Evolutionary conservation across 768 basidiomycete species (phyloP).

Genomic region (Lyophyllum shimeji): DNA sequence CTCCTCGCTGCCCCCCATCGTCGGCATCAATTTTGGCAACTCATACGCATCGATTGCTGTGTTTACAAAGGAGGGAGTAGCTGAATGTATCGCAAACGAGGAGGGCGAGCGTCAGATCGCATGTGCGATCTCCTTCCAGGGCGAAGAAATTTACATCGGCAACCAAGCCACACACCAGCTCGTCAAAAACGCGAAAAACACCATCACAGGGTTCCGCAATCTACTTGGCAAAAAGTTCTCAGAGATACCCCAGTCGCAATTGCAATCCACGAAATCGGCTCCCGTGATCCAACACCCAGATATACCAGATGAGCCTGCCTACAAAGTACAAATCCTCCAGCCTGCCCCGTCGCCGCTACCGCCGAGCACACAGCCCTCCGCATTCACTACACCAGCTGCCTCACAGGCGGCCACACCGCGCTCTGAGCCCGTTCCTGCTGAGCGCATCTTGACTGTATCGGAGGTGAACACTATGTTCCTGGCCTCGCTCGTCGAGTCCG

Average conservation of each 20-base stretch:
- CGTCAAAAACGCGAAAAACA: slow-evolving; percentile 92
- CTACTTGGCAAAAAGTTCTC: slow-evolving; percentile 93
- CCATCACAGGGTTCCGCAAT: slow-evolving; percentile 93
- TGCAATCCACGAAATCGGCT: slow-evolving; percentile 55
- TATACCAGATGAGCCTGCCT: slow-evolving; percentile 70
- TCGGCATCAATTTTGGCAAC: slow-evolving; percentile 97
- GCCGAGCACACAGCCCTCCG: slow-evolving; percentile 43
- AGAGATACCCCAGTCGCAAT: slow-evolving; percentile 60
- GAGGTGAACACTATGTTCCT: slow-evolving; percentile 89
- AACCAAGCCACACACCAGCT: slow-evolving; percentile 93
- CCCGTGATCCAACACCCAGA: slow-evolving; percentile 78
- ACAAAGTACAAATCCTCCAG: slow-evolving; percentile 79
- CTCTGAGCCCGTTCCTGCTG: slow-evolving; percentile 63
- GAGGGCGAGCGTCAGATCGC: slow-evolving; percentile 99
- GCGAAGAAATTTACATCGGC: slow-evolving; percentile 94
- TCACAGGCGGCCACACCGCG: slow-evolving; percentile 72
- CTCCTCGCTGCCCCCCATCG: slow-evolving; percentile 54
- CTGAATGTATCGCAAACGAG: slow-evolving; percentile 97
- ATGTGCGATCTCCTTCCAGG: slow-evolving; percentile 87
- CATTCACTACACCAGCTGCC: slow-evolving; percentile 59
- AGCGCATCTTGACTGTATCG: slow-evolving; percentile 75
- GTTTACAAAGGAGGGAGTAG: slow-evolving; percentile 90
- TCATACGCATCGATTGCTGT: slow-evolving; percentile 94
- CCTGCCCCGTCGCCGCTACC: slow-evolving; percentile 73
- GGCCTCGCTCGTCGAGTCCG: slow-evolving; percentile 78